phyloP scores from a whole-genome alignment of 768 basidiomycete species.

The Jaapia argillacea region DNA sequence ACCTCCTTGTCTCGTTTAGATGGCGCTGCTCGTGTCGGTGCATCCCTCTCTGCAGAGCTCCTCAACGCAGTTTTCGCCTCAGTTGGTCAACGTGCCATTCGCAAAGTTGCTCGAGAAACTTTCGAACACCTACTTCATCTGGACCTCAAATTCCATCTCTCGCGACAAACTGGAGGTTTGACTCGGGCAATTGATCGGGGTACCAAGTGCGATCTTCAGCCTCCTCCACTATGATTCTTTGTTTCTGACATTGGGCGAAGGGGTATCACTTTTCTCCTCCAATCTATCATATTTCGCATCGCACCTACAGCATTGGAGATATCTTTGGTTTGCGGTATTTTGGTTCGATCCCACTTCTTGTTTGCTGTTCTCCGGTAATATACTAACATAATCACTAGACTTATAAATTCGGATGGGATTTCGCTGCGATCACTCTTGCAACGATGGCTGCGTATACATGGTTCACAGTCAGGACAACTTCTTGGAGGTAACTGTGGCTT shows the following conservation, averaged over 20 bases:
- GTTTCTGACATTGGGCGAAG: too few relatives aligned
- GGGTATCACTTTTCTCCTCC: slow-evolving; percentile 92
- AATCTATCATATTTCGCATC: slow-evolving; percentile 89
- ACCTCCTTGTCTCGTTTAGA: slow-evolving; percentile 36
- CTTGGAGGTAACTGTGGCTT: slow-evolving; percentile 66
- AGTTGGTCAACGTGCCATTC: slow-evolving; percentile 89
- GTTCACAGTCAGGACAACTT: slow-evolving; percentile 94
- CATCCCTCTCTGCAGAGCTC: slow-evolving; percentile 84
- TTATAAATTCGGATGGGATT: slow-evolving; percentile 97
- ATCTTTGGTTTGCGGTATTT: slow-evolving; percentile 91
- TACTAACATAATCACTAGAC: slow-evolving; percentile 39
- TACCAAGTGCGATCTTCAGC: slow-evolving; percentile 56
- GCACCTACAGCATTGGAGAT: slow-evolving; percentile 95
- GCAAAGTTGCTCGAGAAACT: slow-evolving; percentile 91
- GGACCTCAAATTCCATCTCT: slow-evolving; percentile 87
- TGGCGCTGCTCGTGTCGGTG: slow-evolving; percentile 81
- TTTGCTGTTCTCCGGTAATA: background rate
- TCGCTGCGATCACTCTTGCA: slow-evolving; percentile 78
- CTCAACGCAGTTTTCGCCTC: slow-evolving; percentile 95
- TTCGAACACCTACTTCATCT: slow-evolving; percentile 90
- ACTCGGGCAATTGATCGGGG: slow-evolving; percentile 96
- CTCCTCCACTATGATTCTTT: background rate
- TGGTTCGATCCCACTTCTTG: slow-evolving; percentile 35
- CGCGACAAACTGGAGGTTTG: slow-evolving; percentile 89
- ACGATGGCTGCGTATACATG: slow-evolving; percentile 90